Evolutionary conservation across 257 asterid genomes (phyloP).

Genomic region (Przewalskia tangutica): DNA sequence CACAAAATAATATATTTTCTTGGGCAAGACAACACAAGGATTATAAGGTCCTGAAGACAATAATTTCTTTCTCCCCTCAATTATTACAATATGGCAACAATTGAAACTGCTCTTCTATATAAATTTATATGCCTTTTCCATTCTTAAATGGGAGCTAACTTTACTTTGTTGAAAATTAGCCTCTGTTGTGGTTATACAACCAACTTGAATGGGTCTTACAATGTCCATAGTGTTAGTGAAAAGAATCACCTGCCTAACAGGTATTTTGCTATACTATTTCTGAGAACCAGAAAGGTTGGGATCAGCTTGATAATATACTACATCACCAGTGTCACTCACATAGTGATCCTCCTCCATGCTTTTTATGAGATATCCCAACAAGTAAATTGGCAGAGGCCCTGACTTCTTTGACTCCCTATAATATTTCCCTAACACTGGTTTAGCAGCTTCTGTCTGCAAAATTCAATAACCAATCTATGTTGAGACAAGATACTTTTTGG

Average conservation of each 20-base stretch:
- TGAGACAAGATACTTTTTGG: background rate
- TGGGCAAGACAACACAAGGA: too few relatives aligned
- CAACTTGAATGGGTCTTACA: background rate
- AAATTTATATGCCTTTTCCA: background rate
- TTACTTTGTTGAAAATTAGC: too few relatives aligned
- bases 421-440: conserved; percentile 66
- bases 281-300: conserved; percentile 23
- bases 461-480: background rate
- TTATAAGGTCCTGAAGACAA: too few relatives aligned
- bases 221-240: background rate
- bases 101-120: background rate
- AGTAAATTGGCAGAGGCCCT: conserved; percentile 55
- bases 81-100: too few relatives aligned
- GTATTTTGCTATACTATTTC: conserved; percentile 6
- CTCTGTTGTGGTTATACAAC: background rate
- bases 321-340: conserved; percentile 60
- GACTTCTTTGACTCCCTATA: conserved; percentile 70
- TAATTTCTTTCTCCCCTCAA: too few relatives aligned
- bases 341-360: conserved; percentile 70
- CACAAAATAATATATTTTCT: too few relatives aligned
- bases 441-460: conserved; percentile 72
- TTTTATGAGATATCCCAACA: conserved; percentile 45
- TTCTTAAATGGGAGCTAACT: background rate
- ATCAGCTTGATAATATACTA: conserved; percentile 59
- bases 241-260: conserved; percentile 12